phyloP scores from a whole-genome alignment of 805 yeast genomes.

The Kodamaea lidongshanica region DNA sequence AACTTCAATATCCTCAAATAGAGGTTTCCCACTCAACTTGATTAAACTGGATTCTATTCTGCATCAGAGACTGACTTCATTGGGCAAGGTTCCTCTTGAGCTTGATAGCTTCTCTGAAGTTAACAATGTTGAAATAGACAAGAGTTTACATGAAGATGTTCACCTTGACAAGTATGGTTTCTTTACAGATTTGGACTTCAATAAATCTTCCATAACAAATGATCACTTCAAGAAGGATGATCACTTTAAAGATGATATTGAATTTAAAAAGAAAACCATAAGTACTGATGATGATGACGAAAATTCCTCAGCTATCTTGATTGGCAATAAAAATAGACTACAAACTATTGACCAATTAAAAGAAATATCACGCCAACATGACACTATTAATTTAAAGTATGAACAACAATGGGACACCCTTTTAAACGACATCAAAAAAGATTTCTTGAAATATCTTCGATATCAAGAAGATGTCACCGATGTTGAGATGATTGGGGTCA shows the following conservation, averaged over 20 bases:
- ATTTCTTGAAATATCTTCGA: slow-evolving; percentile 14
- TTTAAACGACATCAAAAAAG: slow-evolving; percentile 26
- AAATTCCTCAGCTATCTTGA: slow-evolving; percentile 9
- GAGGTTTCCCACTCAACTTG: slow-evolving; percentile 1
- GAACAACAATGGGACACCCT: slow-evolving; percentile 43
- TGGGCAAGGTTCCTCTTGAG: slow-evolving; percentile 35
- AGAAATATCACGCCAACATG: slow-evolving; percentile 40
- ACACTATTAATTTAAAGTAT: slow-evolving; percentile 32
- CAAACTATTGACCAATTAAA: slow-evolving; percentile 24
- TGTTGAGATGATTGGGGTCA: slow-evolving; percentile 29
- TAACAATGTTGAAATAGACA: slow-evolving; percentile 1
- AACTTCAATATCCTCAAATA: slow-evolving; percentile 1
- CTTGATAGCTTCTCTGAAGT: slow-evolving; percentile 24
- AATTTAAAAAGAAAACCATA: slow-evolving; percentile 13
- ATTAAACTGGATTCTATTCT: slow-evolving; percentile 2
- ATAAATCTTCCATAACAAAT: slow-evolving; percentile 1
- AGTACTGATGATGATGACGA: slow-evolving; percentile 6
- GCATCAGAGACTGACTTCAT: slow-evolving; percentile 2
- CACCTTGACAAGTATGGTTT: slow-evolving; percentile 47
- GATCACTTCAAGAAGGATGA: neutral
- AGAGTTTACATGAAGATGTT: slow-evolving; percentile 3
- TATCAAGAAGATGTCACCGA: slow-evolving; percentile 5
- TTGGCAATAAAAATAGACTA: slow-evolving; percentile 10
- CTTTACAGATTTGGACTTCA: slow-evolving; percentile 22
- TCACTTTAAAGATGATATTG: neutral